Conservation (phyloP, 768 basidiomycete genomes). For the Pleurotus citrinopileatus region DNA sequence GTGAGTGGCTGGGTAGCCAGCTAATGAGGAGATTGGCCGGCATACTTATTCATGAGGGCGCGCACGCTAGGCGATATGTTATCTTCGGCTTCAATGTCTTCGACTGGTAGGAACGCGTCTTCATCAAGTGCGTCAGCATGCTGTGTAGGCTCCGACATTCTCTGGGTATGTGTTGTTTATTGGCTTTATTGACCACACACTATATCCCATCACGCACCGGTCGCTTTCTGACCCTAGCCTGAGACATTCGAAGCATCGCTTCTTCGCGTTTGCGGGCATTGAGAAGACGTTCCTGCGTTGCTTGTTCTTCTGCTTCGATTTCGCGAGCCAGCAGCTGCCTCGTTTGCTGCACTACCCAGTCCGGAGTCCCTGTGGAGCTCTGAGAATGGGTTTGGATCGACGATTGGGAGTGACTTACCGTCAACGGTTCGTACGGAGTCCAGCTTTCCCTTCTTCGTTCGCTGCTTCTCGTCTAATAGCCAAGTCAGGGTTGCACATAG, state of each 20-base stretch:
- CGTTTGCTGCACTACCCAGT: constrained; percentile 78
- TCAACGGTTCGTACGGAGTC: constrained; percentile 32
- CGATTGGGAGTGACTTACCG: constrained; percentile 20
- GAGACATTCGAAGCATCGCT: constrained; percentile 46
- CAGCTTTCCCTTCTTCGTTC: constrained; percentile 66
- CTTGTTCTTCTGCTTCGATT: constrained; percentile 64
- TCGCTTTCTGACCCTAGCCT: constrained; percentile 59
- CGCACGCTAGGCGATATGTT: constrained; percentile 78
- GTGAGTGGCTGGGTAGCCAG: neutral
- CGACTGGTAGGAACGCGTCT: constrained; percentile 71
- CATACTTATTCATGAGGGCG: constrained; percentile 78
- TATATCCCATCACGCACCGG: constrained; percentile 38
- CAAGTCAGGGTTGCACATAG: constrained; percentile 76
- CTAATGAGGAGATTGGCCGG: constrained; percentile 4
- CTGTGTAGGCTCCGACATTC: constrained; percentile 6
- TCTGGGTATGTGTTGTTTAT: neutral
- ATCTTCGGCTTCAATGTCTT: constrained; percentile 35
- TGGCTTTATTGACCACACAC: constrained; percentile 11
- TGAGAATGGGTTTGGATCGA: neutral
- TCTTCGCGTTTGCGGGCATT: constrained; percentile 65
- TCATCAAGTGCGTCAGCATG: constrained; percentile 46
- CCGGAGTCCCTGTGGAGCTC: constrained; percentile 40
- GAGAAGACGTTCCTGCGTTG: constrained; percentile 57
- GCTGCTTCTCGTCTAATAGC: constrained; percentile 66
- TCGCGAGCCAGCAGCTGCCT: constrained; percentile 60